A percentile compares a stretch with the other conserved stretches of the same genome.
These are phyloP conservation scores for Neurospora sp. DNA, from an alignment of 2,329 filamentous ascomycete species.

Conservation along the genomic window DNA sequence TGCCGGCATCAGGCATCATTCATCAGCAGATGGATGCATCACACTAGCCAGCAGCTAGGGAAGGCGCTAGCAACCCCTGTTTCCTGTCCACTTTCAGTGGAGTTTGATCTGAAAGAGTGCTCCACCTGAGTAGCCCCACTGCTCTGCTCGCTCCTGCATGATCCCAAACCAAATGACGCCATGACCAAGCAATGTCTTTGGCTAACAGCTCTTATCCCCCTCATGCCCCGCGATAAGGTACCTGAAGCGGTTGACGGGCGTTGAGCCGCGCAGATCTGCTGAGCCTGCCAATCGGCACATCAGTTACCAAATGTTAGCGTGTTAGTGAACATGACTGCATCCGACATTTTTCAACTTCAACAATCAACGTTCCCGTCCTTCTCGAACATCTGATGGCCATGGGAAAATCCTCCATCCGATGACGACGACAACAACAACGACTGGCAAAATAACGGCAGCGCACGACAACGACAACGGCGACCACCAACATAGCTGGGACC, in stretches of 20 bases:
- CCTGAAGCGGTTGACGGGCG: not conserved
- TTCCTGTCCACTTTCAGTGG: not conserved
- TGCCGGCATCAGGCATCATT: not conserved
- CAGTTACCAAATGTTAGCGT: not conserved
- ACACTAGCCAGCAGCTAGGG: not conserved
- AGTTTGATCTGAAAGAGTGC: not conserved
- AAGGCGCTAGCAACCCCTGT: not conserved
- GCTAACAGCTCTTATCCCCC: not conserved
- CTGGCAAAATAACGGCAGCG: not conserved
- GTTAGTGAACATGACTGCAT: not conserved
- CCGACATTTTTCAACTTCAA: not conserved
- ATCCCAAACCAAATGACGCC: not conserved
- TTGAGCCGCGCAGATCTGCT: not conserved
- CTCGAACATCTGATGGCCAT: not conserved
- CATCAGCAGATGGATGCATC: not conserved
- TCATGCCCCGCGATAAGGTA: not conserved
- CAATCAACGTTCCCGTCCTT: not conserved
- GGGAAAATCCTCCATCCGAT: not conserved
- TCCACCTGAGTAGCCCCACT: not conserved
- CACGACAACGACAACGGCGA: not conserved
- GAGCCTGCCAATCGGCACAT: not conserved
- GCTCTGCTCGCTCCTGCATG: not conserved
- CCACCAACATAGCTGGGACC: not conserved
- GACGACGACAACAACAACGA: not conserved
- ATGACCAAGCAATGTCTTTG: not conserved